Conservation (phyloP, 163 green algal genomes). For the Chlorella variabilis region DNA sequence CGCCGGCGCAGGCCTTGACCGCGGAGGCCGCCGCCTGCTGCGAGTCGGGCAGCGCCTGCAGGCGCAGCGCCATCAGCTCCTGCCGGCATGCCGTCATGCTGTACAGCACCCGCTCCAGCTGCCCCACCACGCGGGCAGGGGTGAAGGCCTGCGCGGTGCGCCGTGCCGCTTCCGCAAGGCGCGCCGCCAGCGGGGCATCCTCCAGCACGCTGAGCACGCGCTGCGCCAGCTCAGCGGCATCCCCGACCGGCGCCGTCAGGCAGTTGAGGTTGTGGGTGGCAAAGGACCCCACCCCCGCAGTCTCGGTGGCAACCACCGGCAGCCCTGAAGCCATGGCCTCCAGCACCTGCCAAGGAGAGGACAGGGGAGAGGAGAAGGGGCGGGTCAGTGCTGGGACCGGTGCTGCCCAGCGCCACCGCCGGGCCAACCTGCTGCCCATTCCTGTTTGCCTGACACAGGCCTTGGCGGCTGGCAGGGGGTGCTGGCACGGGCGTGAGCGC, state of each 20-base stretch:
- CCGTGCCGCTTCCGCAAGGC: slow-evolving; percentile 46
- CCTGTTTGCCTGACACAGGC: no score
- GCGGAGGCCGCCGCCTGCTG: slow-evolving; percentile 9
- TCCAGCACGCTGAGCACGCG: slow-evolving; percentile 58
- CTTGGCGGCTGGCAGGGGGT: no score
- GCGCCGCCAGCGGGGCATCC: slow-evolving; percentile 38
- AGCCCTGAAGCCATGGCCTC: slow-evolving; percentile 76
- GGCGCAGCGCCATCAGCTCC: slow-evolving; percentile 62
- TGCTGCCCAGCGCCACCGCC: no score
- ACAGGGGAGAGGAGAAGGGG: background rate
- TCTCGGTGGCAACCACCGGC: slow-evolving; percentile 66
- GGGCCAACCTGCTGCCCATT: no score
- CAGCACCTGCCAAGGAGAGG: slow-evolving; percentile 45
- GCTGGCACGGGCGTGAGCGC: no score
- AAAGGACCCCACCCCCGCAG: slow-evolving; percentile 68
- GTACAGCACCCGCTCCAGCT: slow-evolving; percentile 71
- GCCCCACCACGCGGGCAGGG: slow-evolving; percentile 46
- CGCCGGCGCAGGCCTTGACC: slow-evolving; percentile 13
- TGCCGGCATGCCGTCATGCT: slow-evolving; percentile 55
- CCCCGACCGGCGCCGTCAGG: slow-evolving; percentile 46
- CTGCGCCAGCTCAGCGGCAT: slow-evolving; percentile 46
- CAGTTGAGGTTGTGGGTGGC: slow-evolving; percentile 61
- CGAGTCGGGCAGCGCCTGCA: slow-evolving; percentile 23
- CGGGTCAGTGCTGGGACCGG: no score
- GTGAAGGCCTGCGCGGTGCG: slow-evolving; percentile 58